These are phyloP conservation scores for Waltergamsia citrina DNA, from an alignment of 2,329 filamentous ascomycete species.

Conservation along the genomic window DNA sequence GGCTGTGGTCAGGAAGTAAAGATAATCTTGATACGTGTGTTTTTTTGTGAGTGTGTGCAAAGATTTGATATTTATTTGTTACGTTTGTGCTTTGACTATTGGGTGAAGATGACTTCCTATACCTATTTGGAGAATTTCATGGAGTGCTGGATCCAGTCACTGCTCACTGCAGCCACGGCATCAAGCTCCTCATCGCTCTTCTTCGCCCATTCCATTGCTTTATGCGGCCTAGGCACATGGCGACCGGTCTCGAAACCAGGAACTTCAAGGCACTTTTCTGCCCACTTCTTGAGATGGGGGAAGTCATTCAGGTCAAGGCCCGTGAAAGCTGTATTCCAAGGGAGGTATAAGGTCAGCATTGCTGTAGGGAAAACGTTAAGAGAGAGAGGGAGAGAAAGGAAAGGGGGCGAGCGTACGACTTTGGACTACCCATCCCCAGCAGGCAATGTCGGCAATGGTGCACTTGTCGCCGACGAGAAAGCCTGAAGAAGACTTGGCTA, in stretches of 20 bases:
- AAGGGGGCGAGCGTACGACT: constrained; percentile 24
- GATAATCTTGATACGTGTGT: constrained; percentile 19
- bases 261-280: constrained; percentile 58
- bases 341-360: not conserved
- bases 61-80: too few species aligned
- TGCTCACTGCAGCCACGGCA: constrained; percentile 38
- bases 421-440: constrained; percentile 66
- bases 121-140: too few species aligned
- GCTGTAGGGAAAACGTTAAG: not conserved
- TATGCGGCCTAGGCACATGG: constrained; percentile 58
- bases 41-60: too few species aligned
- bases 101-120: too few species aligned
- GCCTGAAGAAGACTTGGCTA: constrained; percentile 45
- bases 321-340: constrained; percentile 20
- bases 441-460: constrained; percentile 71
- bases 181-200: constrained; percentile 45
- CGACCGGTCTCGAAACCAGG: constrained; percentile 67
- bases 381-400: not conserved
- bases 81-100: too few species aligned
- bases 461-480: constrained; percentile 58
- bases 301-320: constrained; percentile 60
- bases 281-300: constrained; percentile 67
- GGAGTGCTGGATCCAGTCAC: constrained; percentile 56
- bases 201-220: constrained; percentile 39
- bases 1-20: constrained; percentile 1